phyloP scores from a whole-genome alignment of 768 basidiomycete species.

The Rhizopogon vinicolor region DNA sequence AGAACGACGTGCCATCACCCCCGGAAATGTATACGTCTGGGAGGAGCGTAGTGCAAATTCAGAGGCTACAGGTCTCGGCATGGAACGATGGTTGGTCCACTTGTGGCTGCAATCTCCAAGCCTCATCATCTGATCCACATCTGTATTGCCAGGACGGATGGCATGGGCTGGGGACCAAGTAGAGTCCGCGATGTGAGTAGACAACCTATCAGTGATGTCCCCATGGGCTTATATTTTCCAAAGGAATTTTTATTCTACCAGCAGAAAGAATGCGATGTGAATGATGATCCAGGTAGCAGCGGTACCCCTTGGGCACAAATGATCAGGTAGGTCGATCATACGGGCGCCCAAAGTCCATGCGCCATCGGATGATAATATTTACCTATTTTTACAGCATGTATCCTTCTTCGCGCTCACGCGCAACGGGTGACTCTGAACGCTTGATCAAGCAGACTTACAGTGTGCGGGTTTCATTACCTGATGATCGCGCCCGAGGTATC shows the following conservation, averaged over 20 bases:
- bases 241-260: slow-evolving; percentile 57
- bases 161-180: slow-evolving; percentile 84
- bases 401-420: slow-evolving; percentile 36
- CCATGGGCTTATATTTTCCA: neutral
- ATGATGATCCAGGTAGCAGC: slow-evolving; percentile 36
- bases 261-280: slow-evolving; percentile 40
- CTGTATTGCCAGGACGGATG: slow-evolving; percentile 41
- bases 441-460: slow-evolving; percentile 55
- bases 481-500: slow-evolving; percentile 36
- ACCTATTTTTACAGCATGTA: slow-evolving; percentile 24
- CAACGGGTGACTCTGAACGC: slow-evolving; percentile 34
- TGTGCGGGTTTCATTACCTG: slow-evolving; percentile 43
- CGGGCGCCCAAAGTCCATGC: slow-evolving; percentile 6
- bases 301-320: slow-evolving; percentile 74
- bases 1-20: slow-evolving; percentile 65
- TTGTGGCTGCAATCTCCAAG: neutral
- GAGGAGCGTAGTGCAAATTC: slow-evolving; percentile 82
- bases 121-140: slow-evolving; percentile 2
- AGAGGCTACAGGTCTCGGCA: slow-evolving; percentile 78
- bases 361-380: slow-evolving; percentile 11
- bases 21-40: slow-evolving; percentile 86
- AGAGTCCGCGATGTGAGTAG: slow-evolving; percentile 49
- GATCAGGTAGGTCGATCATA: slow-evolving; percentile 56
- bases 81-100: slow-evolving; percentile 68
- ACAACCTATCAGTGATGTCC: neutral